These are phyloP conservation scores for Suhomyces bolitotheri DNA, from an alignment of 1,139 yeast genomes.

Conservation along the genomic window DNA sequence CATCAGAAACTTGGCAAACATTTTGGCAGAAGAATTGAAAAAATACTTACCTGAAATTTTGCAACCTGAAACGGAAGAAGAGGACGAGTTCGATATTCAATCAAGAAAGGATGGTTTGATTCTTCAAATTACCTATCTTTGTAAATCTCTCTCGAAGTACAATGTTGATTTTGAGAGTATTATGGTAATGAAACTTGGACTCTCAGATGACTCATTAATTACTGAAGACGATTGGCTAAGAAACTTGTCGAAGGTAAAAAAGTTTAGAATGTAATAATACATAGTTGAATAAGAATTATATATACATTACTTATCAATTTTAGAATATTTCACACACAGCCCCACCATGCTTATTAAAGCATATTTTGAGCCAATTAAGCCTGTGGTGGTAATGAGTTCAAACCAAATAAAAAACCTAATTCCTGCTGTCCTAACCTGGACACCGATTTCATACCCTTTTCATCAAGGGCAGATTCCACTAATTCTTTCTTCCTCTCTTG, in stretches of 20 bases:
- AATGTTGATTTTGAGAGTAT: constrained; percentile 65
- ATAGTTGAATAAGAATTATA: constrained; percentile 1
- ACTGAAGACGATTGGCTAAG: constrained; percentile 38
- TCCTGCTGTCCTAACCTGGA: constrained; percentile 69
- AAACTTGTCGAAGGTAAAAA: constrained; percentile 39
- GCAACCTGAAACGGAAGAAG: constrained; percentile 16
- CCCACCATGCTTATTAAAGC: no score
- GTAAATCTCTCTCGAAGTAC: constrained; percentile 69
- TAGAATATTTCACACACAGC: background rate
- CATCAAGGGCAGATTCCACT: constrained; percentile 79
- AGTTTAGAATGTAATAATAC: constrained; percentile 23
- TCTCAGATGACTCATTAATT: constrained; percentile 20
- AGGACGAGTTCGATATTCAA: constrained; percentile 37
- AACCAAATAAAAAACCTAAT: constrained; percentile 76
- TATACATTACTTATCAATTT: background rate
- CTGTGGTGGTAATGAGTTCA: constrained; percentile 26
- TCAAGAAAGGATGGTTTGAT: constrained; percentile 61
- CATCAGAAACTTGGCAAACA: constrained; percentile 31
- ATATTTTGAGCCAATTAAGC: no score
- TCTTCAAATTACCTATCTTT: constrained; percentile 72
- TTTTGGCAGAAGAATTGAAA: constrained; percentile 30
- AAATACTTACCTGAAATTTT: constrained; percentile 29
- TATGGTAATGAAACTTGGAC: constrained; percentile 40
- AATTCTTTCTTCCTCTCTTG: constrained; percentile 73
- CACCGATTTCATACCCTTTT: constrained; percentile 64